Base-by-base conservation (phyloP, 768 basidiomycete genomes). In the Boletus sp. region DNA sequence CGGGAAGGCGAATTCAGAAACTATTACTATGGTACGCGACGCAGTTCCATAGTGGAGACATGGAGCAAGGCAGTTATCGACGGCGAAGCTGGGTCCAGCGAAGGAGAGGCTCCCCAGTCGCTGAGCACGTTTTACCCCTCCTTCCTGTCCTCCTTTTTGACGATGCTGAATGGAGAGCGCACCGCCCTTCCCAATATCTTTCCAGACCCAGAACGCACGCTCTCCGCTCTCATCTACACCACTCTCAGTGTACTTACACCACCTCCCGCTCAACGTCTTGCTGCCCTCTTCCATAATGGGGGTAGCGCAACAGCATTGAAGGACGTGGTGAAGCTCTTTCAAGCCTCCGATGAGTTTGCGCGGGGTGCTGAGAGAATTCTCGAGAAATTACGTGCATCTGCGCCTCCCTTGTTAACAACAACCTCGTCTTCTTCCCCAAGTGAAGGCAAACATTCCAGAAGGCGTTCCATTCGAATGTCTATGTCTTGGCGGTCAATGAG, bases 1-100 rank as follows among this genome's bases (percentile, higher is more conserved):
- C 81, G 96, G 50, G 94, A 94, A 71, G 80, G 84, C 3, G 97
- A 98, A 70, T 99, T 96, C 71, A 81, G 91, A 57, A 90, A 89
- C 66, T 98, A 97, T 69, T 99, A 98, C 76, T 92, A 93, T 72
- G 91, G 91, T 12, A 88, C 92, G 10, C 79, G 92, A 30, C 78
- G 93, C 54, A 78, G 81, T 14, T 63, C 76, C 15, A 71, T 96
- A 14, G 77, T 92, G 41, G 74, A 83, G 15, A 64, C 80, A 56
- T 98, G 96, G 96, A 80, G 84, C 62, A 75, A 75, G 29, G 82
- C 81, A 2, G 67, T 68, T 1, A 73, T 94, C 35, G 65, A 66
- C 24, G 70, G 61, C 52, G 69, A 70, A 51, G 39, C 47, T 11
- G 37, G 20, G 29, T 47, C 56, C 12, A 48, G 54, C 50, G 59